These are phyloP conservation scores for Thielaviopsis ethacetica DNA, from an alignment of 2,329 filamentous ascomycete genomes.

Conservation along the genomic window DNA sequence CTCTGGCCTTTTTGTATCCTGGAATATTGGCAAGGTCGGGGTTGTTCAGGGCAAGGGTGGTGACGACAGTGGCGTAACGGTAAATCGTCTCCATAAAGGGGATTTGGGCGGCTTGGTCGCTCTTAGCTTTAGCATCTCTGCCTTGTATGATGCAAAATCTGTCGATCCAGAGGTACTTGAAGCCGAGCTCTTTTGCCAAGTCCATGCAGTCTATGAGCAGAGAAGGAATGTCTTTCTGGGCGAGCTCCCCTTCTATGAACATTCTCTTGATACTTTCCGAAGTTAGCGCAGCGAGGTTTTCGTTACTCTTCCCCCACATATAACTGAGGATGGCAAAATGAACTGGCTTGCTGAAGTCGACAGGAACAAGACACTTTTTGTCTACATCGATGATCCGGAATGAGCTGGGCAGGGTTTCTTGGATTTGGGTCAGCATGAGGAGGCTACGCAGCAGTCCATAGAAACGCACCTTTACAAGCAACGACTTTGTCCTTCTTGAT, in stretches of 20 bases:
- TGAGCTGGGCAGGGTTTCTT: neutral
- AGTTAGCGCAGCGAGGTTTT: neutral
- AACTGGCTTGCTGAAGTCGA: neutral
- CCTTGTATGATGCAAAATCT: neutral
- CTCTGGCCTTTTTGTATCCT: neutral
- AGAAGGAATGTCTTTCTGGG: neutral
- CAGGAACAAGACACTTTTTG: neutral
- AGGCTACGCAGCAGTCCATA: neutral
- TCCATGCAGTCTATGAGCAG: neutral
- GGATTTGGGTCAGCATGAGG: neutral
- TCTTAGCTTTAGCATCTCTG: neutral
- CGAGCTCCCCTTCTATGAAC: neutral
- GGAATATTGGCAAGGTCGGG: neutral
- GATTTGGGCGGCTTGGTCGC: neutral
- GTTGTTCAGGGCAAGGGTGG: neutral
- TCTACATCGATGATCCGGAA: neutral
- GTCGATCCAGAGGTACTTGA: neutral
- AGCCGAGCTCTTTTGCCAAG: neutral
- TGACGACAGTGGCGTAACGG: neutral
- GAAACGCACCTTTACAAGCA: neutral
- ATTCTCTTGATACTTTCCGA: neutral
- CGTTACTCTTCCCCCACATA: neutral
- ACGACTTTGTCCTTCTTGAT: neutral
- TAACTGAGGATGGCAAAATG: neutral
- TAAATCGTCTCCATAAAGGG: neutral